phyloP scores from a whole-genome alignment of 345 rosid genomes.

The Geranium brycei region DNA sequence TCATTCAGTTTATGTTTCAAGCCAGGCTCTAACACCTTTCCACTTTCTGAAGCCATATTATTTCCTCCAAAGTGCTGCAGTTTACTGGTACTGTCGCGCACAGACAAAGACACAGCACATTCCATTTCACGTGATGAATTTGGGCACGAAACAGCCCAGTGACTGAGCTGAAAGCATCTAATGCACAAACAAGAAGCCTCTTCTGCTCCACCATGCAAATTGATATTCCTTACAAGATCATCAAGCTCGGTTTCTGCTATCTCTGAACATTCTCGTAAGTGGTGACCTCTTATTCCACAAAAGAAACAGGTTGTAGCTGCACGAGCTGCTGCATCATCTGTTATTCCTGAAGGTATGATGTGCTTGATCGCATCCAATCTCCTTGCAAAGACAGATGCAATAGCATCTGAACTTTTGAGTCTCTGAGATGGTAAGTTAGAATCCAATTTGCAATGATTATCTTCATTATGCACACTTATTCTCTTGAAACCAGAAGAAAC shows the following conservation, averaged over 20 bases:
- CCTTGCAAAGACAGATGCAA: conserved; percentile 54
- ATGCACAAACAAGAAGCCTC: conserved; percentile 38
- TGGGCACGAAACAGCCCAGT: conserved; percentile 75
- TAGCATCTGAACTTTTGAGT: conserved; percentile 40
- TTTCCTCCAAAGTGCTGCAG: conserved; percentile 5
- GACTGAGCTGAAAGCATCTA: conserved; percentile 56
- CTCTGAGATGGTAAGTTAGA: conserved; percentile 23
- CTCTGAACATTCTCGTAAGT: conserved; percentile 47
- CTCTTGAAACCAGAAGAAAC: conserved; percentile 22
- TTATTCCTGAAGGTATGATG: conserved; percentile 24
- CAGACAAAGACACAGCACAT: conserved; percentile 9
- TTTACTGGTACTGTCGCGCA: conserved; percentile 10
- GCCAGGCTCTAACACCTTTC: conserved; percentile 6
- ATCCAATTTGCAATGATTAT: conserved; percentile 13
- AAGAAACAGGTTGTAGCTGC: conserved; percentile 40
- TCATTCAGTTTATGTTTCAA: conserved; percentile 11
- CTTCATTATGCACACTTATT: conserved; percentile 19
- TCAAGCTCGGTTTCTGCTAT: conserved; percentile 50
- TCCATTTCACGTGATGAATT: conserved; percentile 13
- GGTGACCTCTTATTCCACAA: conserved; percentile 62
- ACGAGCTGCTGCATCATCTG: conserved; percentile 21
- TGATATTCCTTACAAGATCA: conserved; percentile 32
- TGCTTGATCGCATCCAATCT: conserved; percentile 64
- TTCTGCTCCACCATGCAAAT: conserved; percentile 23
- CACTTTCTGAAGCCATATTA: conserved; percentile 11